phyloP scores from a whole-genome alignment of 169 alveolate genomes.

The Plasmodium billcollinsi region DNA sequence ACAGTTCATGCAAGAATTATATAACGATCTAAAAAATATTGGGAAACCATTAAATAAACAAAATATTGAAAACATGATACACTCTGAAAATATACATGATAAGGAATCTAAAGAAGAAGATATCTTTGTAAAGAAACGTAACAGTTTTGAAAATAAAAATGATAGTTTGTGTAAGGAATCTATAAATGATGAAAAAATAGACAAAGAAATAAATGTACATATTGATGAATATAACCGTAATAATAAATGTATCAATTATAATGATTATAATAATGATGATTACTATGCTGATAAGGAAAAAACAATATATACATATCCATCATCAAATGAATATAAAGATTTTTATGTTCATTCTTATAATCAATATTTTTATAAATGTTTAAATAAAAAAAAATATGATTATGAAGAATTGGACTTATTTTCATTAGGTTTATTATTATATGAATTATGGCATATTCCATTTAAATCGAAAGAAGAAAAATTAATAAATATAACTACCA shows the following conservation, averaged over 20 bases:
- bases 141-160: background rate
- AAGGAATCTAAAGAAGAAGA: background rate
- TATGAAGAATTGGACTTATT: constrained; percentile 55
- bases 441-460: constrained; percentile 59
- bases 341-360: constrained; percentile 55
- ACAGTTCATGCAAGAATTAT: background rate
- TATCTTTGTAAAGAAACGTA: background rate
- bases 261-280: constrained; percentile 5
- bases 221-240: background rate
- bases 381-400: constrained; percentile 28
- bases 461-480: constrained; percentile 44
- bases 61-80: background rate
- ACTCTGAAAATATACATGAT: background rate
- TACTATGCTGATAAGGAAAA: background rate
- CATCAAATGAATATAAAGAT: constrained; percentile 18
- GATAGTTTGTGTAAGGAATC: background rate
- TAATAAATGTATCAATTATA: background rate
- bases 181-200: background rate
- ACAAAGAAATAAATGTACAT: background rate
- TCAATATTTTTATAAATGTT: constrained; percentile 33
- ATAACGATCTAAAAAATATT: background rate
- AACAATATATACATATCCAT: background rate
- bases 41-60: no score
- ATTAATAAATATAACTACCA: constrained; percentile 25
- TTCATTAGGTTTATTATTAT: constrained; percentile 46